Conservation (phyloP, 495 filamentous ascomycete genomes). For the Aspergillus campestris region DNA sequence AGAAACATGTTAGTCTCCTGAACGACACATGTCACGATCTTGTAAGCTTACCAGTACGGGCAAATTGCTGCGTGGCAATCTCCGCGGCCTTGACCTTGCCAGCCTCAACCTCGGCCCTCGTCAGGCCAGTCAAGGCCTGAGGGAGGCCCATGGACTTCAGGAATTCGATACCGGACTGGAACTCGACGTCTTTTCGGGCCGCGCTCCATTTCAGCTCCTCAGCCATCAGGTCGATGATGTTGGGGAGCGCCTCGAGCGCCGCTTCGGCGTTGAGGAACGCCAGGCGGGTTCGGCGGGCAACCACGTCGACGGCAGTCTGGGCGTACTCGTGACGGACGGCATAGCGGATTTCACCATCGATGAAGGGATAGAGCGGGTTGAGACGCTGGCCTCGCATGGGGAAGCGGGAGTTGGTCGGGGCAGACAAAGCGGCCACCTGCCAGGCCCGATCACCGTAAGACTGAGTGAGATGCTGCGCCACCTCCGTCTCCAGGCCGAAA, state of each 20-base stretch:
- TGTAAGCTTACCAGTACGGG: conserved; percentile 54
- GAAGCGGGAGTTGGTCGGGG: conserved; percentile 75
- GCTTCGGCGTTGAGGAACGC: conserved; percentile 96
- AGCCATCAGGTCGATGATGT: conserved; percentile 86
- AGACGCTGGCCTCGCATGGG: conserved; percentile 82
- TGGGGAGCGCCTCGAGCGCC: conserved; percentile 80
- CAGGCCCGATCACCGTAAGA: conserved; percentile 95
- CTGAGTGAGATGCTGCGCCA: conserved; percentile 80
- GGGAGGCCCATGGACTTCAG: conserved; percentile 83
- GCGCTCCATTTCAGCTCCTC: conserved; percentile 79
- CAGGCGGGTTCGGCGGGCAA: conserved; percentile 78
- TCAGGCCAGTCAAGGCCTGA: conserved; percentile 60
- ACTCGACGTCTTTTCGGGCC: conserved; percentile 70
- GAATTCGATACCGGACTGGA: conserved; percentile 71
- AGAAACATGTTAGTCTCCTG: conserved; percentile 16
- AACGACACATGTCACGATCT: not conserved
- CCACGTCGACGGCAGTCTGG: conserved; percentile 84
- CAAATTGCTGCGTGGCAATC: conserved; percentile 63
- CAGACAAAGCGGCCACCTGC: conserved; percentile 81
- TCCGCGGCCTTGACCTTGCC: conserved; percentile 65
- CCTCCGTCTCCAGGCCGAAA: conserved; percentile 91
- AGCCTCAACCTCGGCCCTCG: conserved; percentile 68
- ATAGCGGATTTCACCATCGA: conserved; percentile 95
- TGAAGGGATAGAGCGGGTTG: conserved; percentile 77
- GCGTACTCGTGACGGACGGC: conserved; percentile 88